Conservation (phyloP, 192 early-diverging fungal species). For the Jimgerdemannia flammicorona region DNA sequence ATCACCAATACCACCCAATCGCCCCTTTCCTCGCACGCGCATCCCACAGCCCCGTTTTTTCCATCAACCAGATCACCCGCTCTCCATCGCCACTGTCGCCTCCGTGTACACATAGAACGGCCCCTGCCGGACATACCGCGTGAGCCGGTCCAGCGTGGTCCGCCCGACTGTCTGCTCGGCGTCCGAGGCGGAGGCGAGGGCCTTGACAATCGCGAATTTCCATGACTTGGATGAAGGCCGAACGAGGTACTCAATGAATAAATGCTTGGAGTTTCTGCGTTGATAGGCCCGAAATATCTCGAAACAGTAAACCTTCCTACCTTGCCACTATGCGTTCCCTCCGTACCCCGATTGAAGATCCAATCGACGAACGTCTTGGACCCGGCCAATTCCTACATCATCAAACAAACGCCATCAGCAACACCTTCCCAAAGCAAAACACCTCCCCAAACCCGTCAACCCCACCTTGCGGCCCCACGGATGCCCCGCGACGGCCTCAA, state of each 20-base stretch:
- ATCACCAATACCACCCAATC: background rate
- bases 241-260: too few species aligned
- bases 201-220: conserved; percentile 34
- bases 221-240: conserved; percentile 18
- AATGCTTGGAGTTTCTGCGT: background rate
- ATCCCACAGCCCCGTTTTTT: too few species aligned
- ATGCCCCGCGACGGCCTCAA: conserved; percentile 21
- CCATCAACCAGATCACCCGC: conserved; percentile 8
- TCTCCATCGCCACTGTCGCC: conserved; percentile 29
- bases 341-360: conserved; percentile 32
- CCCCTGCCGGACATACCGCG: conserved; percentile 32
- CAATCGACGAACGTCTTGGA: conserved; percentile 27
- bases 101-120: conserved; percentile 22
- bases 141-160: conserved; percentile 12
- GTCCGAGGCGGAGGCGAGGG: conserved; percentile 10
- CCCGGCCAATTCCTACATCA: background rate
- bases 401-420: background rate
- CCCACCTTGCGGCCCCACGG: conserved; percentile 23
- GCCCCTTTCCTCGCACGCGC: too few species aligned
- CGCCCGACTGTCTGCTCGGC: conserved; percentile 11
- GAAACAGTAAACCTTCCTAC: conserved; percentile 5
- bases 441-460: background rate
- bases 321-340: conserved; percentile 26
- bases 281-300: background rate
- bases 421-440: background rate